These are phyloP conservation scores for Hymenoscyphus repandus DNA, from an alignment of 2,329 filamentous ascomycete genomes.

Conservation along the genomic window DNA sequence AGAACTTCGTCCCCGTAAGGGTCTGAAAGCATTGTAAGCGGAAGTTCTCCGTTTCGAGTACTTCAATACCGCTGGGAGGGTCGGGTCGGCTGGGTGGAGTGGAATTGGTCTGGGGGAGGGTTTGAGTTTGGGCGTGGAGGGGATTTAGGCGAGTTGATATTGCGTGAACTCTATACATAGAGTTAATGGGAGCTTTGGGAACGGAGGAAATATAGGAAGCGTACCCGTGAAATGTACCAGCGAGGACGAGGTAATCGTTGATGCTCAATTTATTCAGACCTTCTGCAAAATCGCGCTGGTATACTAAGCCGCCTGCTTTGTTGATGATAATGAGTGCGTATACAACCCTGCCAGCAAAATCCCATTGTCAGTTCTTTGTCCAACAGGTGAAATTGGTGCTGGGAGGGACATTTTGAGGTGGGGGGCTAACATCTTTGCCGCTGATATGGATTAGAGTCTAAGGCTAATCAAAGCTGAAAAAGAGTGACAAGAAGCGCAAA, in stretches of 20 bases:
- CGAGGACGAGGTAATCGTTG: conserved; percentile 95
- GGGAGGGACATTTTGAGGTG: not conserved
- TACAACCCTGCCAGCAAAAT: conserved; percentile 68
- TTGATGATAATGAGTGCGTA: conserved; percentile 97
- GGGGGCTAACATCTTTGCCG: not conserved
- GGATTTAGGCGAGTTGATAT: conserved; percentile 60
- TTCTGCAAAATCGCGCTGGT: conserved; percentile 89
- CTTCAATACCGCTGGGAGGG: conserved; percentile 75
- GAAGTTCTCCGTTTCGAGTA: conserved; percentile 91
- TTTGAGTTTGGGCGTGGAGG: conserved; percentile 40
- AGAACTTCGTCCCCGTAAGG: conserved; percentile 88
- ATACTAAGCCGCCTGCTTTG: conserved; percentile 94
- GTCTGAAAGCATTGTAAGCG: conserved; percentile 95
- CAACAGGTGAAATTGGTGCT: not conserved
- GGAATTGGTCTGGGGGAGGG: conserved; percentile 32
- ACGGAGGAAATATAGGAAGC: conserved; percentile 29
- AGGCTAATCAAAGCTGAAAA: not conserved
- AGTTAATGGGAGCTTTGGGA: conserved; percentile 10
- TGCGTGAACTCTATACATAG: conserved; percentile 53
- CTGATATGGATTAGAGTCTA: not conserved
- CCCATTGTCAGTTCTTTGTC: not conserved
- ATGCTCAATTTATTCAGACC: conserved; percentile 82
- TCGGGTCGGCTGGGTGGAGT: conserved; percentile 49
- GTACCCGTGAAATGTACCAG: conserved; percentile 94
- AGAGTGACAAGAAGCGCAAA: not conserved